These are phyloP conservation scores for Suhomyces guaymorum DNA, from an alignment of 1,139 yeast species.

Conservation along the genomic window DNA sequence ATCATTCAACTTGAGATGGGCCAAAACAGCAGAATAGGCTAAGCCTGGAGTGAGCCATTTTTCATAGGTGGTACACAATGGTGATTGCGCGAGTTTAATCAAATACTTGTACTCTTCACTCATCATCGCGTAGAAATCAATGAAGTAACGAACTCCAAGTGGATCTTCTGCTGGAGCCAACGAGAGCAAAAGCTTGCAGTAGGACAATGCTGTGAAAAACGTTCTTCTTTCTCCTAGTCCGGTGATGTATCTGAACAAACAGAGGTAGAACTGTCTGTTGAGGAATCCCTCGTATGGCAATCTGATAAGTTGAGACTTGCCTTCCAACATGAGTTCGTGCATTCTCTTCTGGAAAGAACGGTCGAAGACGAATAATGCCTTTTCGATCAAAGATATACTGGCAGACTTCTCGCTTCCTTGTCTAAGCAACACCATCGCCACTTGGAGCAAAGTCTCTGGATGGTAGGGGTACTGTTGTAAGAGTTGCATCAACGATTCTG, in stretches of 20 bases:
- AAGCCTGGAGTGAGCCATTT: slow-evolving; percentile 78
- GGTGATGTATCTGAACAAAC: slow-evolving; percentile 70
- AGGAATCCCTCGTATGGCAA: slow-evolving; percentile 75
- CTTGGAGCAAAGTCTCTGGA: slow-evolving; percentile 76
- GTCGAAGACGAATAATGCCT: slow-evolving; percentile 78
- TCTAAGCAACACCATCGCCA: slow-evolving; percentile 70
- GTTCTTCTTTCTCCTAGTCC: slow-evolving; percentile 78
- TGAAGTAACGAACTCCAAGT: slow-evolving; percentile 76
- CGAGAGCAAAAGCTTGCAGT: slow-evolving; percentile 67
- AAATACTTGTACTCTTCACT: slow-evolving; percentile 67
- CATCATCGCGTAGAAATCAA: slow-evolving; percentile 75
- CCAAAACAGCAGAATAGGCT: slow-evolving; percentile 65
- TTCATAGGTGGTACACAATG: slow-evolving; percentile 55
- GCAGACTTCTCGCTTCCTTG: slow-evolving; percentile 73
- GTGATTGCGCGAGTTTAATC: slow-evolving; percentile 54
- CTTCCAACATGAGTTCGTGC: slow-evolving; percentile 48
- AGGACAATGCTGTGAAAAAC: slow-evolving; percentile 71
- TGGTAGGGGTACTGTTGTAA: slow-evolving; percentile 70
- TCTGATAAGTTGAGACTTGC: slow-evolving; percentile 61
- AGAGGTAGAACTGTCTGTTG: slow-evolving; percentile 75
- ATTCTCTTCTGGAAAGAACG: slow-evolving; percentile 47
- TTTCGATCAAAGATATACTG: slow-evolving; percentile 70
- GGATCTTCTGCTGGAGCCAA: slow-evolving; percentile 83
- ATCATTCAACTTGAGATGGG: slow-evolving; percentile 48
- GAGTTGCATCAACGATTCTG: slow-evolving; percentile 60